A percentile compares a stretch with the other conserved stretches of the same genome.
These are phyloP conservation scores for Fusarium concolor DNA, from an alignment of 2,329 filamentous ascomycete species.

Conservation along the genomic window DNA sequence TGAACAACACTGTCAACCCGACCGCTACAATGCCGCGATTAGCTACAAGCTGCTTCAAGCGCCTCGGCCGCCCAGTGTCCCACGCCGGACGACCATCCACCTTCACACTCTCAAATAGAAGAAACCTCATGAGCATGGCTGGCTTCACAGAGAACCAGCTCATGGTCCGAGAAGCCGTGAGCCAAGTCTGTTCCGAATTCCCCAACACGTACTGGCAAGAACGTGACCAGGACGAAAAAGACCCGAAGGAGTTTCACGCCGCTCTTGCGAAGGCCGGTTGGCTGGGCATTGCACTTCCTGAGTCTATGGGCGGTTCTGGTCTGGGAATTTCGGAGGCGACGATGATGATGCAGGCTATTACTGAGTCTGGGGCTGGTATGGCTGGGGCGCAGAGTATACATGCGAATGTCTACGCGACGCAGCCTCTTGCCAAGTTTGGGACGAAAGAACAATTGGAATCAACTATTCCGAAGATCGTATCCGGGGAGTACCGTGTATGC, in stretches of 20 bases:
- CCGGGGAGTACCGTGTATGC: slow-evolving; percentile 77
- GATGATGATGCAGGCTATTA: slow-evolving; percentile 88
- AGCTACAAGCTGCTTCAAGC: slow-evolving; percentile 11
- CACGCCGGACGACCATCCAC: background rate
- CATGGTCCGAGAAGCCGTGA: slow-evolving; percentile 76
- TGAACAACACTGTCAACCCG: background rate
- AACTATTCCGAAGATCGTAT: slow-evolving; percentile 77
- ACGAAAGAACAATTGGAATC: slow-evolving; percentile 70
- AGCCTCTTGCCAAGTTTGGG: slow-evolving; percentile 79
- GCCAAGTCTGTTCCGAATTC: slow-evolving; percentile 75
- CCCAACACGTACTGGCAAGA: slow-evolving; percentile 82
- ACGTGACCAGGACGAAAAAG: slow-evolving; percentile 74
- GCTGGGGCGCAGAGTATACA: slow-evolving; percentile 73
- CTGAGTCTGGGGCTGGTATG: slow-evolving; percentile 83
- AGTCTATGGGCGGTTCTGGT: slow-evolving; percentile 78
- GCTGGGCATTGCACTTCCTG: slow-evolving; percentile 83
- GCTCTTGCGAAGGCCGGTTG: slow-evolving; percentile 80
- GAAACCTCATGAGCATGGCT: slow-evolving; percentile 74
- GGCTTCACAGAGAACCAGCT: slow-evolving; percentile 80
- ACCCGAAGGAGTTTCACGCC: slow-evolving; percentile 81
- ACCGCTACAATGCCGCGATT: slow-evolving; percentile 24
- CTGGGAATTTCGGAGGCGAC: slow-evolving; percentile 84
- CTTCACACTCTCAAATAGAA: slow-evolving; percentile 53
- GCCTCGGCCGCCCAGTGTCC: slow-evolving; percentile 1
- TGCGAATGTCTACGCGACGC: slow-evolving; percentile 79